phyloP scores from a whole-genome alignment of 257 asterid genomes.

The Petunia axillaris region DNA sequence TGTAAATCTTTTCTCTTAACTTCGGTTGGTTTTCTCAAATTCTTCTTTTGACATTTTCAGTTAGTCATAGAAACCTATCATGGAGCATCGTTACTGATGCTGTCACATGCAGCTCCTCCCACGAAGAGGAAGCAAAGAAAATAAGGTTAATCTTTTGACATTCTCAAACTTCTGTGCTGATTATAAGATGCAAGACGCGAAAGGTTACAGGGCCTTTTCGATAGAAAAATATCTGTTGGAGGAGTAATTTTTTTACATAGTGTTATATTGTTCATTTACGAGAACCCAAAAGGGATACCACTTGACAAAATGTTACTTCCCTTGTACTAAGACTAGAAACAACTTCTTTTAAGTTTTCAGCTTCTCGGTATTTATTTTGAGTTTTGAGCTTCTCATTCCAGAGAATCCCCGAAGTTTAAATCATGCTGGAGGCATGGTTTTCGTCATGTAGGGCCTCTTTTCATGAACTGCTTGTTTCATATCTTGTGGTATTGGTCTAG shows the following conservation, averaged over 20 bases:
- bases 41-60: not conserved
- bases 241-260: not conserved
- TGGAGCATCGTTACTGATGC: not conserved
- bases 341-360: too few species aligned
- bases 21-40: not conserved
- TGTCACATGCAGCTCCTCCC: not conserved
- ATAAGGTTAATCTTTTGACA: not conserved
- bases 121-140: not conserved
- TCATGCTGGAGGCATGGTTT: too few species aligned
- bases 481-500: too few species aligned
- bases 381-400: too few species aligned
- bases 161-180: not conserved
- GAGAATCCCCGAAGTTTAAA: too few species aligned
- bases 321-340: too few species aligned
- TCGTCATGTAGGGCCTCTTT: too few species aligned
- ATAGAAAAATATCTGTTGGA: not conserved
- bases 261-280: not conserved
- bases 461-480: too few species aligned
- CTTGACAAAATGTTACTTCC: not conserved
- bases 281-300: not conserved
- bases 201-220: not conserved
- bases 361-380: too few species aligned
- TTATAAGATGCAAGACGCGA: not conserved
- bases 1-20: not conserved
- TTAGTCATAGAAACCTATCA: not conserved